Conservation (phyloP, 73 alveolate genomes). For the Paramecium primaurelia region DNA sequence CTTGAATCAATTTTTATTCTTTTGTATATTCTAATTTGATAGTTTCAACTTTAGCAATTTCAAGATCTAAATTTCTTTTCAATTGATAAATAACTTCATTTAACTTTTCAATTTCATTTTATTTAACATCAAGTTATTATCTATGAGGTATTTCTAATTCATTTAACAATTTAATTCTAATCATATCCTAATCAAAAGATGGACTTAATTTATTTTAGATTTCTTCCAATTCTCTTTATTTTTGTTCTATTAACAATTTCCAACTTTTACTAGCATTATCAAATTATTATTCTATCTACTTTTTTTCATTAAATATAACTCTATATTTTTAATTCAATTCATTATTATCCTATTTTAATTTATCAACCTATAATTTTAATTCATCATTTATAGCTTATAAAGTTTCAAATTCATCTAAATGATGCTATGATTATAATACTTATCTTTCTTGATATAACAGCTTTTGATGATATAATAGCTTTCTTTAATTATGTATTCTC, state of each 20-base stretch:
- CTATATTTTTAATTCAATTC: slow-evolving; percentile 23
- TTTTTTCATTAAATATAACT: slow-evolving; percentile 10
- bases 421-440: not conserved
- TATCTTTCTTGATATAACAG: slow-evolving; percentile 46
- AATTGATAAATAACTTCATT: slow-evolving; percentile 39
- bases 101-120: slow-evolving; percentile 44
- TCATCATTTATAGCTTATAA: slow-evolving; percentile 46
- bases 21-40: not conserved
- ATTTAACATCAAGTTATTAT: slow-evolving; percentile 40
- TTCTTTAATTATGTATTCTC: slow-evolving; percentile 57
- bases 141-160: slow-evolving; percentile 64
- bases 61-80: slow-evolving; percentile 41
- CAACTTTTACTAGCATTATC: slow-evolving; percentile 51
- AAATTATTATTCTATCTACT: slow-evolving; percentile 42
- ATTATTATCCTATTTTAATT: slow-evolving; percentile 26
- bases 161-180: slow-evolving; percentile 52
- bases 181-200: slow-evolving; percentile 60
- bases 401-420: slow-evolving; percentile 55
- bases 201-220: slow-evolving; percentile 47
- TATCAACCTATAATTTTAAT: not conserved
- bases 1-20: slow-evolving; percentile 14
- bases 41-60: slow-evolving; percentile 23
- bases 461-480: slow-evolving; percentile 39
- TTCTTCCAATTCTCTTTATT: slow-evolving; percentile 60
- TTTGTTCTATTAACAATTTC: slow-evolving; percentile 50